These are phyloP conservation scores for Baudoinia panamericana DNA, from an alignment of 495 filamentous ascomycete genomes.

Conservation along the genomic window DNA sequence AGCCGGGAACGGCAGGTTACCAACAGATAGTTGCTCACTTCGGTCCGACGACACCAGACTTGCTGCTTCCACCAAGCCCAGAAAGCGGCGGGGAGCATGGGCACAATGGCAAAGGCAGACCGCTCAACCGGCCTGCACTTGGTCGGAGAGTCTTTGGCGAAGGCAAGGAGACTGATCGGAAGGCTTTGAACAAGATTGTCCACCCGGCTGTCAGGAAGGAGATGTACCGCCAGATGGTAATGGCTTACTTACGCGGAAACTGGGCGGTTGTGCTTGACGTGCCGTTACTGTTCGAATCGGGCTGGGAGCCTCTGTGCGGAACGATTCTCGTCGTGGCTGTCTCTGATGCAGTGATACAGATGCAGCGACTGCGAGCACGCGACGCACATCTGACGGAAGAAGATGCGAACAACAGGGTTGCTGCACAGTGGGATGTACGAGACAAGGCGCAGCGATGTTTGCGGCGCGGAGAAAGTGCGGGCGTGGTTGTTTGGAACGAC, in stretches of 20 bases:
- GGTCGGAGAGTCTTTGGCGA: conserved; percentile 76
- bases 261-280: conserved; percentile 92
- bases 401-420: conserved; percentile 71
- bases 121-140: conserved; percentile 74
- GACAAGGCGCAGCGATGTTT: conserved; percentile 64
- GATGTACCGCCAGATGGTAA: conserved; percentile 54
- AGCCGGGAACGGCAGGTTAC: conserved; percentile 76
- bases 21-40: conserved; percentile 67
- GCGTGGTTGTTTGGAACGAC: conserved; percentile 83
- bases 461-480: conserved; percentile 45
- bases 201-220: conserved; percentile 73
- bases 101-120: conserved; percentile 41
- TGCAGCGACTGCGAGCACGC: conserved; percentile 55
- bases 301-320: conserved; percentile 69
- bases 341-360: conserved; percentile 59
- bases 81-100: conserved; percentile 27
- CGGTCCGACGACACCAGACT: conserved; percentile 63
- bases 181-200: conserved; percentile 73
- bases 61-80: conserved; percentile 45
- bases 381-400: conserved; percentile 59
- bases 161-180: conserved; percentile 51
- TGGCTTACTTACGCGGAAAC: conserved; percentile 52
- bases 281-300: conserved; percentile 76
- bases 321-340: conserved; percentile 78
- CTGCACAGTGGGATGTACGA: conserved; percentile 69